phyloP scores from a whole-genome alignment of 2,329 filamentous ascomycete genomes.

The Ascochyta koolunga region DNA sequence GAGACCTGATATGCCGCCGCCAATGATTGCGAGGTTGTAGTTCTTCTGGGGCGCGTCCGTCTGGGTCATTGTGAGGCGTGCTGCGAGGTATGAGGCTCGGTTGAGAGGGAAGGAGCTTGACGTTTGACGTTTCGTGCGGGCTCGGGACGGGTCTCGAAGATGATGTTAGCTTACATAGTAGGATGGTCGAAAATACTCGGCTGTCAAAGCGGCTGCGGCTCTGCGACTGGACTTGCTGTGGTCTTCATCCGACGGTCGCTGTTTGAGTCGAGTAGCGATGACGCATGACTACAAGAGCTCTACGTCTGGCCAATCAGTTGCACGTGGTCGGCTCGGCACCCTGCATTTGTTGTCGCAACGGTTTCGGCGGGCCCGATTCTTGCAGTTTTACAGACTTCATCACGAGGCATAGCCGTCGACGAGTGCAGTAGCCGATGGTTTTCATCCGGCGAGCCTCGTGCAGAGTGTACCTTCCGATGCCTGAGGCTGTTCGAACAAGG shows the following conservation, averaged over 20 bases:
- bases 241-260: slow-evolving; percentile 19
- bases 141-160: neutral
- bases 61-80: slow-evolving; percentile 25
- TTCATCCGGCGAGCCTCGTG: slow-evolving; percentile 10
- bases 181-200: slow-evolving; percentile 3
- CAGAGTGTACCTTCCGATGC: slow-evolving; percentile 6
- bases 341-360: slow-evolving; percentile 9
- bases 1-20: slow-evolving; percentile 65
- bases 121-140: neutral
- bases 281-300: slow-evolving; percentile 13
- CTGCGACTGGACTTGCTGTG: slow-evolving; percentile 10
- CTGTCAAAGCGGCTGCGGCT: slow-evolving; percentile 12
- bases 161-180: neutral
- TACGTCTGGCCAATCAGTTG: slow-evolving; percentile 8
- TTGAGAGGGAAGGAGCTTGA: neutral
- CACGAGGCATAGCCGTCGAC: neutral
- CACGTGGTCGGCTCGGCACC: slow-evolving; percentile 1
- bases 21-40: slow-evolving; percentile 62
- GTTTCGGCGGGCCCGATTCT: slow-evolving; percentile 2
- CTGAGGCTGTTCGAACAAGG: slow-evolving; percentile 3
- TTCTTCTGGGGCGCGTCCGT: slow-evolving; percentile 33
- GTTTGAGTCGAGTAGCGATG: slow-evolving; percentile 14
- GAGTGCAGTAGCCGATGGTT: slow-evolving; percentile 23
- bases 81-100: neutral
- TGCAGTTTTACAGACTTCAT: neutral